Conservation (phyloP, 768 basidiomycete species). For the Xerocomellus amylosporus region DNA sequence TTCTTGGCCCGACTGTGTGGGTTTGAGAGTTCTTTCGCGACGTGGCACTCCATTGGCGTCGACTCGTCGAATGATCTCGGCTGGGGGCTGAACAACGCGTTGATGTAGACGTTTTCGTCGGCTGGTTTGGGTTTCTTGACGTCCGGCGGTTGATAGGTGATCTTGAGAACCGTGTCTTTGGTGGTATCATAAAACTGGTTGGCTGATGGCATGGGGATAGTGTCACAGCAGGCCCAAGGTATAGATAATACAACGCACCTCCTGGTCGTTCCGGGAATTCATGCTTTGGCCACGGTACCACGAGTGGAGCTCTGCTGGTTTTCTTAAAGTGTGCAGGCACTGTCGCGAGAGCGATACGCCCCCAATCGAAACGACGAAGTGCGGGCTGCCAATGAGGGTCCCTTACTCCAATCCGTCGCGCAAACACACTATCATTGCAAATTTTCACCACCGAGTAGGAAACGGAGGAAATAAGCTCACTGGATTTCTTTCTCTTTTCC, state of each 20-base stretch:
- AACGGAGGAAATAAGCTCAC: constrained; percentile 36
- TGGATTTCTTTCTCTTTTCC: constrained; percentile 40
- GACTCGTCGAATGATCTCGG: constrained; percentile 46
- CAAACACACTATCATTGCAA: constrained; percentile 60
- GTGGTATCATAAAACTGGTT: constrained; percentile 60
- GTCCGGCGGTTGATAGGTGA: constrained; percentile 68
- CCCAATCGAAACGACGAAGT: constrained; percentile 64
- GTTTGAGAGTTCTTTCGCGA: constrained; percentile 72
- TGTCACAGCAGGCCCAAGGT: constrained; percentile 6
- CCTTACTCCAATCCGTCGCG: constrained; percentile 63
- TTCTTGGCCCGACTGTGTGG: constrained; percentile 83
- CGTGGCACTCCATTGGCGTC: constrained; percentile 61
- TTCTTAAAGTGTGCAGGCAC: constrained; percentile 49
- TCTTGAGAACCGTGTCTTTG: constrained; percentile 55
- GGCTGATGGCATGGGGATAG: constrained; percentile 13
- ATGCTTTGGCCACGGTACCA: constrained; percentile 70
- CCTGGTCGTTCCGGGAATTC: constrained; percentile 38
- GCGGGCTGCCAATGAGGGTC: constrained; percentile 56
- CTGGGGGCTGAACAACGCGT: constrained; percentile 42
- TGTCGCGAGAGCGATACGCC: constrained; percentile 66
- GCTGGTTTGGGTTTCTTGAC: constrained; percentile 38
- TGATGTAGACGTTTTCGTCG: constrained; percentile 59
- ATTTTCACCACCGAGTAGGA: neutral
- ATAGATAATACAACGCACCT: constrained; percentile 17
- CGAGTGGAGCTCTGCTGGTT: constrained; percentile 33